Evolutionary conservation across 176 grass and related monocot species (phyloP).

Genomic region (Musa beccarii): DNA sequence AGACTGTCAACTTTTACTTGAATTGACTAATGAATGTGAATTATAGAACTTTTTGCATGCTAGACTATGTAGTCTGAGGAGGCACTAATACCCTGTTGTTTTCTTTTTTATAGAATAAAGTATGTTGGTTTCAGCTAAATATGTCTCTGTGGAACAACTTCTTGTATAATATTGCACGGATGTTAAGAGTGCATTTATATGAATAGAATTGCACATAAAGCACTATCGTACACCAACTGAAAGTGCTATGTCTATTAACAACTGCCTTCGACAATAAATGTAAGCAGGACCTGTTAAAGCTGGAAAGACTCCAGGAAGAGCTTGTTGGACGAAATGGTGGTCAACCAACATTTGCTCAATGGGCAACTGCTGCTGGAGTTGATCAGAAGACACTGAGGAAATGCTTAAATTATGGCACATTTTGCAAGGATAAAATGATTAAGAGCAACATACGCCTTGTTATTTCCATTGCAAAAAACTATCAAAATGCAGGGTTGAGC

Average conservation of each 20-base stretch:
- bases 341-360: conserved; percentile 60
- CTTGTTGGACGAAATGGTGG: conserved; percentile 30
- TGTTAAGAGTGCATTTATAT: background rate
- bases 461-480: conserved; percentile 75
- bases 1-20: too few species aligned
- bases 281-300: conserved; percentile 59
- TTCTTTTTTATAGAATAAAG: background rate
- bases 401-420: conserved; percentile 46
- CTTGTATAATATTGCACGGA: background rate
- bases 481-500: conserved; percentile 40
- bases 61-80: background rate
- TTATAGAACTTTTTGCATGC: too few species aligned
- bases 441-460: conserved; percentile 79
- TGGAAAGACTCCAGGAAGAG: conserved; percentile 44
- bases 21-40: too few species aligned
- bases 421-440: conserved; percentile 83
- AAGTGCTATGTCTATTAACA: background rate
- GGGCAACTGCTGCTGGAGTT: conserved; percentile 64
- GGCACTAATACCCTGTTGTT: background rate
- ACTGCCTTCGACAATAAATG: conserved; percentile 7
- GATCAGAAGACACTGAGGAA: conserved; percentile 49
- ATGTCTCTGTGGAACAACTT: background rate
- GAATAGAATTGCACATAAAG: background rate
- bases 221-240: background rate
- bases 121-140: background rate